Conservation (phyloP, 345 rosid species). For the Eucalyptus sp. region DNA sequence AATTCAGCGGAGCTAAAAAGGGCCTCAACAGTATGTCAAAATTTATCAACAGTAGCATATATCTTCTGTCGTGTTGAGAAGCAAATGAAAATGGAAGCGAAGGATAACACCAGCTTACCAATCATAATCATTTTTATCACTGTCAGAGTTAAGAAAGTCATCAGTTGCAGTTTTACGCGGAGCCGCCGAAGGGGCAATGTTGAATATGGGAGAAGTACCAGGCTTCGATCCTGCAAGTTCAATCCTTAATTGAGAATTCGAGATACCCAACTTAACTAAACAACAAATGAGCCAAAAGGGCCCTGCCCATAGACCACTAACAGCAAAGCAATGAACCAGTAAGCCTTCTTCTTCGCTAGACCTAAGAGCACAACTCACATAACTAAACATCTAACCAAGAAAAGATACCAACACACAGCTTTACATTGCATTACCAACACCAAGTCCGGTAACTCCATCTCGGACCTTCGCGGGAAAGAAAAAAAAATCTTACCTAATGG, state of each 20-base stretch:
- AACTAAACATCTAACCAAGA: not conserved
- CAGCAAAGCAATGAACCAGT: not conserved
- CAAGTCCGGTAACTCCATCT: not conserved
- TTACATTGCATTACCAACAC: not conserved
- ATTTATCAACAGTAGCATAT: not conserved
- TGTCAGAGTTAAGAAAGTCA: conserved; percentile 89
- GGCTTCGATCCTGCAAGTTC: conserved; percentile 55
- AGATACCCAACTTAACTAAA: not conserved
- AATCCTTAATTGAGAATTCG: not conserved
- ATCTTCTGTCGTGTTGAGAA: not conserved
- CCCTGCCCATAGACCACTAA: not conserved
- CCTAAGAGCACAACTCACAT: not conserved
- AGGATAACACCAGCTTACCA: conserved; percentile 37
- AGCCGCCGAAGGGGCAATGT: conserved; percentile 41
- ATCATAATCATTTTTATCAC: conserved; percentile 92
- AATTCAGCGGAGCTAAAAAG: not conserved
- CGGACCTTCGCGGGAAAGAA: too few relatives aligned
- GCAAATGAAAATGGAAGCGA: not conserved
- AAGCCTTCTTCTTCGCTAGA: not conserved
- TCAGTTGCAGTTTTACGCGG: conserved; percentile 59
- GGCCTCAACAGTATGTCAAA: not conserved
- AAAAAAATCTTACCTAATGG: conserved; percentile 42
- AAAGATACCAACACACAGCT: not conserved
- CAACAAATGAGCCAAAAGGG: not conserved
- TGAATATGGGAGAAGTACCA: conserved; percentile 78